Evolutionary conservation across 2,329 filamentous ascomycete species (phyloP).

Genomic region (Aureobasidium sp.): DNA sequence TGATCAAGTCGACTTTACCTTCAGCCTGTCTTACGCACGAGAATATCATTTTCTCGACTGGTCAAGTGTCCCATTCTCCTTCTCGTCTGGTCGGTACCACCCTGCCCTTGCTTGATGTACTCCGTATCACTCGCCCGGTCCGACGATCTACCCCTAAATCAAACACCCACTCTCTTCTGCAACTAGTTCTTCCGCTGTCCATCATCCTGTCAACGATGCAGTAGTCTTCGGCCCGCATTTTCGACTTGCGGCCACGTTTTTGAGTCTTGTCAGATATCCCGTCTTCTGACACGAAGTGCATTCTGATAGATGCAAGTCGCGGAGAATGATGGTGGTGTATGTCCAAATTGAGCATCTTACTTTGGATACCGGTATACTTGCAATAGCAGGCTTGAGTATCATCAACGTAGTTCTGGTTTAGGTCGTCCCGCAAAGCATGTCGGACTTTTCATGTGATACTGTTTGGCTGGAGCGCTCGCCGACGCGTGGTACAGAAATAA

Average conservation of each 20-base stretch:
- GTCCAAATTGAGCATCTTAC: background rate
- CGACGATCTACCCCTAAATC: background rate
- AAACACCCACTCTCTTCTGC: background rate
- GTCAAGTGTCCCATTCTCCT: background rate
- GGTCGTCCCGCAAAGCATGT: background rate
- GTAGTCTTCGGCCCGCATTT: slow-evolving; percentile 2
- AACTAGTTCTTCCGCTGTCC: slow-evolving; percentile 3
- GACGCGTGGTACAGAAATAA: background rate
- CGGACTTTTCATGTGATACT: background rate
- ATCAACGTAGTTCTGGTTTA: background rate
- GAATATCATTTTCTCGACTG: background rate
- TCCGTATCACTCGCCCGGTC: background rate
- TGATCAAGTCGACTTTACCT: background rate
- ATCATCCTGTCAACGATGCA: slow-evolving; percentile 3
- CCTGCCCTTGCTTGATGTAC: background rate
- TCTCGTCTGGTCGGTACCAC: background rate
- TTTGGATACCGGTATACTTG: background rate
- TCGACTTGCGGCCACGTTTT: background rate
- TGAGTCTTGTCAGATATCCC: background rate
- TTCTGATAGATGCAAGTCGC: background rate
- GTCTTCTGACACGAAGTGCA: background rate
- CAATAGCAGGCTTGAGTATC: background rate
- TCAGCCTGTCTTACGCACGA: background rate
- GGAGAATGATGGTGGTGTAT: background rate
- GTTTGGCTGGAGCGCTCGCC: background rate